These are phyloP conservation scores for Neophaeococcomyces aloes DNA, from an alignment of 2,329 filamentous ascomycete species.

Conservation along the genomic window DNA sequence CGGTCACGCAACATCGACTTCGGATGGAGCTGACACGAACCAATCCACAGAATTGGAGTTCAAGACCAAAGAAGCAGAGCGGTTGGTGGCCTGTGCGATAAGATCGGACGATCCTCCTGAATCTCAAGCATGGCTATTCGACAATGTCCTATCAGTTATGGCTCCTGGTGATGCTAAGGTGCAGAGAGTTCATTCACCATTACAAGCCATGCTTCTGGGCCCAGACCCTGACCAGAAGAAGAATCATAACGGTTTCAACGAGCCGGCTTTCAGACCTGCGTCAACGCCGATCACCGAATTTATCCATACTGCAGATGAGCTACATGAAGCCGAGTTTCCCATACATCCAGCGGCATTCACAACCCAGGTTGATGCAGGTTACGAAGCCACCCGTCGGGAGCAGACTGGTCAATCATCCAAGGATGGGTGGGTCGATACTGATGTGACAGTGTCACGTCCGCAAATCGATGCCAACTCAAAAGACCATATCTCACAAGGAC, in stretches of 20 bases:
- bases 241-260: constrained; percentile 45
- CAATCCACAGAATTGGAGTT: too few relatives aligned
- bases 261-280: constrained; percentile 59
- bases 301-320: constrained; percentile 59
- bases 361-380: constrained; percentile 44
- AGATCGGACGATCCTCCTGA: background rate
- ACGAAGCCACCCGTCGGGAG: constrained; percentile 45
- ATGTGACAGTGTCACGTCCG: constrained; percentile 52
- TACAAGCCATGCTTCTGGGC: constrained; percentile 71
- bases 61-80: too few relatives aligned
- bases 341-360: constrained; percentile 67
- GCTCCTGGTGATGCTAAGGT: constrained; percentile 77
- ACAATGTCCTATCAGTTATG: constrained; percentile 78
- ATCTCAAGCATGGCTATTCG: constrained; percentile 51
- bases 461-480: background rate
- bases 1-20: background rate
- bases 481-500: constrained; percentile 58
- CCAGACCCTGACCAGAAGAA: constrained; percentile 62
- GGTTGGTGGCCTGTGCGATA: too few relatives aligned
- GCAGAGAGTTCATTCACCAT: constrained; percentile 72
- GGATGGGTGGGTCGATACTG: constrained; percentile 74
- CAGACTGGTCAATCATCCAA: constrained; percentile 38
- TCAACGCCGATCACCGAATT: constrained; percentile 76
- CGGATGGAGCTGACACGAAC: background rate
- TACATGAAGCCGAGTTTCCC: constrained; percentile 72